Conservation (phyloP, 352 stramenopile genomes). For the Globisporangium mamillatum region DNA sequence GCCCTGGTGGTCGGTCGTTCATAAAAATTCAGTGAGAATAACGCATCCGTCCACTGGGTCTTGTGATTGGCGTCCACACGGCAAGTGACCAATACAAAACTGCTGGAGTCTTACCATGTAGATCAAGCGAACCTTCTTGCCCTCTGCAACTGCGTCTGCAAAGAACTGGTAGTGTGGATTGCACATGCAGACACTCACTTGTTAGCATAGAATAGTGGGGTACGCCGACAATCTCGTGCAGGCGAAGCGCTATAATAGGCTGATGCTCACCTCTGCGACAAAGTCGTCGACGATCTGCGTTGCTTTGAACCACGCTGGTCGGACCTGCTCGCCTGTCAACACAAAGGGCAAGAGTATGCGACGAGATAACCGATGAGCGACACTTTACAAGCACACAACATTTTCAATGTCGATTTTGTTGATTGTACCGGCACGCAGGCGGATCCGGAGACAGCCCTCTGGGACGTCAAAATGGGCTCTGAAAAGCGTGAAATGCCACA, state of each 20-base stretch:
- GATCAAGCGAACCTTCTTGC: constrained; percentile 70
- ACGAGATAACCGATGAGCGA: not conserved
- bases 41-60: too few species aligned
- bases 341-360: not conserved
- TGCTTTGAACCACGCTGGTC: constrained; percentile 55
- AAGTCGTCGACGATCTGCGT: constrained; percentile 70
- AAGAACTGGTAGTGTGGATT: constrained; percentile 47
- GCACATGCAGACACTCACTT: too few species aligned
- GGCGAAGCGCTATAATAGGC: not conserved
- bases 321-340: constrained; percentile 43
- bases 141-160: constrained; percentile 38
- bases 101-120: constrained; percentile 48
- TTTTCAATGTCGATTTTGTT: not conserved
- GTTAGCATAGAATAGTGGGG: too few species aligned
- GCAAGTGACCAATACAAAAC: not conserved
- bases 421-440: constrained; percentile 44
- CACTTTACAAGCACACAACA: too few species aligned
- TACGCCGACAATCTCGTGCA: too few species aligned
- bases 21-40: not conserved
- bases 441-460: constrained; percentile 47
- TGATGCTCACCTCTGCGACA: constrained; percentile 30
- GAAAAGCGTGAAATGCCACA: not conserved
- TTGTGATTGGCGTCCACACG: not conserved
- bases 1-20: constrained; percentile 24
- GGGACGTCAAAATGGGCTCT: constrained; percentile 23